Base-by-base conservation (phyloP, 305 asterid genomes). In the Fraxinus sp. region DNA sequence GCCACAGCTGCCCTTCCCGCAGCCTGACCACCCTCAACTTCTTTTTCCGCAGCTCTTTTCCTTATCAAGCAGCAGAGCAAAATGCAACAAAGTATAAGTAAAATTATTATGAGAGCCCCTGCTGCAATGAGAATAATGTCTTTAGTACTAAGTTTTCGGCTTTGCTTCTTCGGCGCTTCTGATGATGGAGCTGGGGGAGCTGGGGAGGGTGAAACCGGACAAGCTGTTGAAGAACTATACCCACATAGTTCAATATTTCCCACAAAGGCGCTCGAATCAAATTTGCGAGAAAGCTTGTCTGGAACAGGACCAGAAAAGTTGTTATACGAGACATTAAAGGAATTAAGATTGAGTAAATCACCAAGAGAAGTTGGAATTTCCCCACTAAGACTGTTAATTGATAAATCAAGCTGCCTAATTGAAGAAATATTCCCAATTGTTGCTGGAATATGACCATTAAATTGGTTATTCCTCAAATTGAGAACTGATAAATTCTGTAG, bases 201-300 rank as follows among this genome's bases (percentile, higher is more conserved):
- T 66, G 82, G 86, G 44, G 93, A 79, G 9, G 94, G 90, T 16
- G 92, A 3, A 5, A 76, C 73, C 10, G 90, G 89, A 79, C 98
- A 96, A 0, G 86, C 86, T 52, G 87, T 85, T 16, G 94, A 88
- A 74, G 78, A 78, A 83, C 90, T 87, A 83, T 88, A 94, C 1
- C 98, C 99, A 74, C 99, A 96, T 1, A 96, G 93, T 80, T 88
- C 83, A 37, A 89, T 83, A 85, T 96, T 94, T 26, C 98, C 99
- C 36, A 59, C 74, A 80, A 96, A 96, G 7, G 98, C 87, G 41
- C 91, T 91, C 5, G 97, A 86, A 37, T 88, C 88, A 91, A 96
- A 96, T 59, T 88, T 90, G 10, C 64, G 85, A 24, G 95, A 80
- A 52, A 96, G 97, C 10, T 72, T 76, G 10, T 33, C 37, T 0